Evolutionary conservation across 345 rosid genomes (phyloP), one percentile per base, ranked within the genome.

Genomic region (Rhizophora apiculata): DNA sequence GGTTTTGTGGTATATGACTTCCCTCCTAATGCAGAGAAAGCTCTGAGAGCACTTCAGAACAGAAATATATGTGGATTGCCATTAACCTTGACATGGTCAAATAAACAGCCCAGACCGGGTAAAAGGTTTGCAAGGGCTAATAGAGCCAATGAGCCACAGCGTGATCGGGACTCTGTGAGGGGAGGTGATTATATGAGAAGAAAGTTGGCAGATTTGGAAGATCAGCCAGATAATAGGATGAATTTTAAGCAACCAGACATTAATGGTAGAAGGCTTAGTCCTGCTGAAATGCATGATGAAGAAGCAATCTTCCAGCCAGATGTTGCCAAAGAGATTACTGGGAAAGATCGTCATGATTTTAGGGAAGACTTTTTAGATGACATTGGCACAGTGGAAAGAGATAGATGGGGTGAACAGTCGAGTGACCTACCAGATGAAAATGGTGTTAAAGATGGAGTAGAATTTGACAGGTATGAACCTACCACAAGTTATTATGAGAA

Each of bases 1-100:
- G 89, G 89, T 48, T 85, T 85, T 79, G 81, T 78, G n/a, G 82
- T 81, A 1, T 85, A 81, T 72, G 82, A 76, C 10, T 82, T 61
- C 68, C 80, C 81, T 60, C 81, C 81, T 22, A 72, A 85, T 77
- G 85, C 86, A 4, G 78, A 83, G 59, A 79, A 69, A 69, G 89
- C 89, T 43, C 63, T 85, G 79, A 75, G 74, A 73, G 78, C 76
- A n/a, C 68, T 85, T 13, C 77, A 69, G 20, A 78, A 81, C 26
- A 79, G 68, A 62, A 59, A 69, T 55, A 83, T 81, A 34, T 82
- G 82, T 63, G 83, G 86, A 67, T 39, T 79, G 80, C 72, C 72
- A 52, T 70, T 83, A 49, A 77, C 79, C 62, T 79, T 85, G 68
- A 31, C 81, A 22, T 83, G 89, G 86, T 85, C 89, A n/a, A 85